These are phyloP conservation scores for Priceomyces castillae DNA, from an alignment of 805 yeast genomes.

Conservation along the genomic window DNA sequence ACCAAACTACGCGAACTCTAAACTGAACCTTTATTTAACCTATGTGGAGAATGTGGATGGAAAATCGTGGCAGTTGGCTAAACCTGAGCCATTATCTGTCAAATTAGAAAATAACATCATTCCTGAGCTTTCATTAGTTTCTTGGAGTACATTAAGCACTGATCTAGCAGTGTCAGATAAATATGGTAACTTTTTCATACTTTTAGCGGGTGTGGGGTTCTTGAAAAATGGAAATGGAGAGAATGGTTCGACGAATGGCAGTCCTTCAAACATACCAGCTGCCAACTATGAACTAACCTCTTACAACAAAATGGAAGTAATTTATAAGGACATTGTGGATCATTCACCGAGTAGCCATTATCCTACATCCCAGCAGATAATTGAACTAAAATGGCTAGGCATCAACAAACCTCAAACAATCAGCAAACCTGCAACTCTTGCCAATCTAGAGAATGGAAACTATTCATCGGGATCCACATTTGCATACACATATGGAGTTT, in stretches of 20 bases:
- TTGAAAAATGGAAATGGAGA: slow-evolving; percentile 30
- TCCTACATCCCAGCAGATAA: slow-evolving; percentile 19
- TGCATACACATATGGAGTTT: slow-evolving; percentile 53
- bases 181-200: slow-evolving; percentile 53
- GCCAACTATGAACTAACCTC: slow-evolving; percentile 40
- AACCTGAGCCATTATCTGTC: slow-evolving; percentile 41
- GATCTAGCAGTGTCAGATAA: slow-evolving; percentile 80
- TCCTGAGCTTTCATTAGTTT: slow-evolving; percentile 44
- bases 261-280: slow-evolving; percentile 18
- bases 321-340: slow-evolving; percentile 41
- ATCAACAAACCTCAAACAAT: slow-evolving; percentile 65
- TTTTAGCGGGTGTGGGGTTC: slow-evolving; percentile 42
- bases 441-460: slow-evolving; percentile 9
- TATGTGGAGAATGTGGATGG: slow-evolving; percentile 77
- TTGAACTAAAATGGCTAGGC: slow-evolving; percentile 70
- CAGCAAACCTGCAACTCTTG: slow-evolving; percentile 55
- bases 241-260: slow-evolving; percentile 17
- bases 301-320: slow-evolving; percentile 46
- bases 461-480: slow-evolving; percentile 9
- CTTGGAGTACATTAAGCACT: slow-evolving; percentile 78
- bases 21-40: slow-evolving; percentile 51
- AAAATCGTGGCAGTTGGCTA: slow-evolving; percentile 70
- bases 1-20: slow-evolving; percentile 26
- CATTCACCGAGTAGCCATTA: slow-evolving; percentile 10
- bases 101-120: slow-evolving; percentile 22